Evolutionary conservation across 1,284 basidiomycete species (phyloP), one percentile per base, ranked within the genome.

Genomic region (Sutorius eximius): DNA sequence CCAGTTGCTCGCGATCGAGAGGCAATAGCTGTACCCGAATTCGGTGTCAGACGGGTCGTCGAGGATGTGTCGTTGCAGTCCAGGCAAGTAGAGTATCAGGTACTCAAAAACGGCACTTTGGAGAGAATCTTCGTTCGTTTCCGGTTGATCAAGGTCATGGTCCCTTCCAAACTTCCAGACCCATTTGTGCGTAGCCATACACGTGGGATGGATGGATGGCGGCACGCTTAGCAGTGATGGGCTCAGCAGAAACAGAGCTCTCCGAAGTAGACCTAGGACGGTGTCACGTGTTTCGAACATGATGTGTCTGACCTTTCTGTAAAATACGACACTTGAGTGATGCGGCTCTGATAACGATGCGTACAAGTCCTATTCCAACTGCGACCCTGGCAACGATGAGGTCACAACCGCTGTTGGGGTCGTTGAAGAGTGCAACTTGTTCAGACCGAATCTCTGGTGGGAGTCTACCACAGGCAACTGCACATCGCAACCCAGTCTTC

Each of bases 231-330:
- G 38, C 3, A 22, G 38, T 0, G 20, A 1, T 8, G 20, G 38
- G 38, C 20, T 40, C 38, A 15, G 18, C 11, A 13, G 37, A 10
- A 12, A 38, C 11, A 12, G 18, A 18, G 12, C 20, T 11, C 7
- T 38, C 37, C 20, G 38, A 6, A 13, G 38, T 22, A 13, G 20
- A 15, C 38, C 20, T 40, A 11, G 6, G 22, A 40, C 18, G 12
- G 2, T 15, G 13, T 40, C 20, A 40, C n/a, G 73, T 0, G 79
- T 73, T 58, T 91, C 84, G 61, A 98, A 97, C 36, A 98, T 80
- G 63, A 98, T 81, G 2, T 95, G 89, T 58, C 89, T 89, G 71
- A 99, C 97, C 78, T 95, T 93, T 30, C 93, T 96, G 66, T 15
- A 38, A 33, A 44, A 33, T 36, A n/a, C 3, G 40, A 51, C 20